phyloP scores from a whole-genome alignment of 257 asterid species.

The Rubia yunnanensis region DNA sequence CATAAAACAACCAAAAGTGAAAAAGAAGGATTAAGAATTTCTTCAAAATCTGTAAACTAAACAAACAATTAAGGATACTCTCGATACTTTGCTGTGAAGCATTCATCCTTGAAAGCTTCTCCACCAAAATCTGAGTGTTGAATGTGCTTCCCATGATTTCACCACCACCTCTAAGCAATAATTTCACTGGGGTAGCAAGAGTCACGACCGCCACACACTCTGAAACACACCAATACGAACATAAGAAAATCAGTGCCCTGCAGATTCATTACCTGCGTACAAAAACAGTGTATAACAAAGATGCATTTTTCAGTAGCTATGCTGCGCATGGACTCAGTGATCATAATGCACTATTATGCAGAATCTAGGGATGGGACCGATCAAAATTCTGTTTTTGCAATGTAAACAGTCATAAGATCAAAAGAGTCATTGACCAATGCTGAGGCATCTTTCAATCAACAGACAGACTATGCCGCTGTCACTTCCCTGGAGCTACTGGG shows the following conservation, averaged over 20 bases:
- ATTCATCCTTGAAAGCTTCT: conserved; percentile 81
- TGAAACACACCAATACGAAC: neutral
- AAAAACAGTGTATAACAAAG: conserved; percentile 1
- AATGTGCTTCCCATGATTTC: conserved; percentile 72
- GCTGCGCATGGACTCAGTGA: neutral
- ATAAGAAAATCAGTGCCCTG: neutral
- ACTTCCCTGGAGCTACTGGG: neutral
- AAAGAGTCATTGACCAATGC: neutral
- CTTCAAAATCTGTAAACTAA: neutral
- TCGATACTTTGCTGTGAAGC: conserved; percentile 93
- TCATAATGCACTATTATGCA: neutral
- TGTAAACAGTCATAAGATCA: neutral
- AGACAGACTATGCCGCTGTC: neutral
- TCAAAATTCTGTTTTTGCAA: neutral
- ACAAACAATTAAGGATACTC: conserved; percentile 57
- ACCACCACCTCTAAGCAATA: conserved; percentile 16
- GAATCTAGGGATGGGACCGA: neutral
- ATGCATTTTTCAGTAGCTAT: neutral
- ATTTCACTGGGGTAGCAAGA: conserved; percentile 22
- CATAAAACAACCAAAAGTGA: neutral
- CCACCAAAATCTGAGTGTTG: conserved; percentile 81
- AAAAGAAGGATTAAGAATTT: conserved; percentile 2
- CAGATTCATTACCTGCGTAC: neutral
- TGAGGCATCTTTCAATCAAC: neutral
- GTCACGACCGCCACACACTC: conserved; percentile 16